These are phyloP conservation scores for Miscanthus lutarioriparius DNA, from an alignment of 176 grass and related monocot genomes.

Conservation along the genomic window DNA sequence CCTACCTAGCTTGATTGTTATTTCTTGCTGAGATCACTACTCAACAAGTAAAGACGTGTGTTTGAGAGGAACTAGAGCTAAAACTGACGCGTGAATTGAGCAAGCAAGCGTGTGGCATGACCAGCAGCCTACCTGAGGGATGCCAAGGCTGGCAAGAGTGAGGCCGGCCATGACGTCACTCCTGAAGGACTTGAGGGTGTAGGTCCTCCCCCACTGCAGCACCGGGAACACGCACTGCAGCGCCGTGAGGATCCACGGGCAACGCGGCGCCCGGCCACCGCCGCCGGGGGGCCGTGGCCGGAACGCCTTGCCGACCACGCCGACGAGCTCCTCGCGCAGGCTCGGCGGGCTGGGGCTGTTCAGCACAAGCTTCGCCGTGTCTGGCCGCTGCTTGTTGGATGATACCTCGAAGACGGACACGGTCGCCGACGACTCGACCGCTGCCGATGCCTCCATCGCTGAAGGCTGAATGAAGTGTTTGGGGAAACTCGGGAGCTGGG, in stretches of 20 bases:
- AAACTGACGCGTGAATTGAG: not conserved
- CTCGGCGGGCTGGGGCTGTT: constrained; percentile 48
- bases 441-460: constrained; percentile 18
- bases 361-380: constrained; percentile 40
- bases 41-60: not conserved
- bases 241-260: constrained; percentile 35
- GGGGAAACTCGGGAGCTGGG: constrained; percentile 44
- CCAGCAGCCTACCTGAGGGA: constrained; percentile 64
- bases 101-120: not conserved
- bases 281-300: not conserved
- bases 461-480: constrained; percentile 57
- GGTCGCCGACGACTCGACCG: constrained; percentile 7
- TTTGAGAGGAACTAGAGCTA: not conserved
- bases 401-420: constrained; percentile 42
- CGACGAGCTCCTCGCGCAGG: constrained; percentile 52
- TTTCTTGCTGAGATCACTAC: not conserved
- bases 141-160: constrained; percentile 92
- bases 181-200: constrained; percentile 69
- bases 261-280: constrained; percentile 7
- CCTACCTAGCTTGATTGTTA: not conserved
- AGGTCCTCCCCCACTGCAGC: constrained; percentile 81
- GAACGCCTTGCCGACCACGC: constrained; percentile 47
- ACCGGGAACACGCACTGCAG: constrained; percentile 75
- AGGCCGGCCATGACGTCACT: constrained; percentile 90
- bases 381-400: constrained; percentile 2